These are phyloP conservation scores for Ogataea polymorpha DNA, from an alignment of 805 yeast genomes.

Conservation along the genomic window DNA sequence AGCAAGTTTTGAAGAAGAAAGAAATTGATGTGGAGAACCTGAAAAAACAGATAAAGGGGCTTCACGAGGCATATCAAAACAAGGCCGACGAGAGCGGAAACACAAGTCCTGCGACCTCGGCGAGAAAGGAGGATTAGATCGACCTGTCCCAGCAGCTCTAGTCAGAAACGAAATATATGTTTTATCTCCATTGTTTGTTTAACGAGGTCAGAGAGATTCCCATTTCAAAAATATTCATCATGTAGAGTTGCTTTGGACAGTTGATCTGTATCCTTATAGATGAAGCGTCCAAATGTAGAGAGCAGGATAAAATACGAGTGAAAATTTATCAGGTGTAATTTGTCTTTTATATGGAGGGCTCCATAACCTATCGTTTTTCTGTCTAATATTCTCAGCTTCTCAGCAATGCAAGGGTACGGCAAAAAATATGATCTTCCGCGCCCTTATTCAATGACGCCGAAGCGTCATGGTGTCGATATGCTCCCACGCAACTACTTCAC, in stretches of 20 bases:
- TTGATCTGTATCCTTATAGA: constrained; percentile 6
- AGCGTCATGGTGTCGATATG: constrained; percentile 22
- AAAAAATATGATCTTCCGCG: constrained; percentile 40
- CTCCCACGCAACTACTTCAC: constrained; percentile 34
- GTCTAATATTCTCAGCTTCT: neutral
- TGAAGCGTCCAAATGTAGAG: neutral
- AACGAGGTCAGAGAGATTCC: constrained; percentile 36
- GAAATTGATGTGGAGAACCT: constrained; percentile 30
- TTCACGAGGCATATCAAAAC: constrained; percentile 39
- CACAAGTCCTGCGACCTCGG: too few relatives aligned
- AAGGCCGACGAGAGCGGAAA: constrained; percentile 28
- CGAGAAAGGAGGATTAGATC: constrained; percentile 8
- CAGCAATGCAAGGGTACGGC: constrained; percentile 32
- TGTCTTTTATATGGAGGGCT: constrained; percentile 1
- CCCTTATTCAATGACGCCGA: constrained; percentile 37
- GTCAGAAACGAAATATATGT: constrained; percentile 21
- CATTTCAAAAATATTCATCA: constrained; percentile 30
- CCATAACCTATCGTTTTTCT: constrained; percentile 3
- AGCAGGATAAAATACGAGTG: neutral
- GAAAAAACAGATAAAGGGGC: constrained; percentile 42
- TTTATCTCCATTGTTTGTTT: constrained; percentile 28
- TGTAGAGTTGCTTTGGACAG: constrained; percentile 7
- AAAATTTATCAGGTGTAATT: neutral
- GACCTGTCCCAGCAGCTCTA: neutral
- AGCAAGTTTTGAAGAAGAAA: constrained; percentile 17